Evolutionary conservation across 345 rosid species (phyloP), one percentile per base, ranked within the genome.

Genomic region (Carallia brachiata): DNA sequence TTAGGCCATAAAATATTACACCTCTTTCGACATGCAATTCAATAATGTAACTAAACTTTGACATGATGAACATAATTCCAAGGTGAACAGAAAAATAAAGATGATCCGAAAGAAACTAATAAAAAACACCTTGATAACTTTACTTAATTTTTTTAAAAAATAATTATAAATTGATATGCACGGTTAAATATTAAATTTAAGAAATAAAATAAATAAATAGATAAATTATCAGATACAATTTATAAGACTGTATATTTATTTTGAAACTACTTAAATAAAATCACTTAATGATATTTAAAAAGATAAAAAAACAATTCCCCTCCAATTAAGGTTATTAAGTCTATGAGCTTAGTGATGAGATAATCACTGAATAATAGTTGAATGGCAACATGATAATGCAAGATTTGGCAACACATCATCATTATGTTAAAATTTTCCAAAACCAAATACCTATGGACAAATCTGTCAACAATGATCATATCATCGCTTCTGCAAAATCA

Each of bases 401-500:
- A 58, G 36, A 50, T 56, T 75, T 19, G n/a, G 55, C 13, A 67
- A 54, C 40, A 64, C 80, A 34, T 28, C 75, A 64, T 64, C 75
- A 57, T 47, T 40, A 34, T 53, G 56, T 75, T 76, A 63, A 23
- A 23, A 32, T 66, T 55, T 67, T 47, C 23, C 47, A 53, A 69
- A 58, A 44, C 50, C 71, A 71, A 69, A 61, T 64, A 64, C 10
- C 55, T 67, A 36, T 54, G 58, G 75, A 68, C 62, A 74, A 65
- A 47, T 65, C 61, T 40, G 66, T 5, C 75, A 61, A 3, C 56
- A 75, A 69, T 66, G 68, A 72, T 70, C 66, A 48, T 59, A 39
- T 70, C 50, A 72, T 70, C 75, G 61, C 63, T 75, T 17, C 39
- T 66, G 61, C 54, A 76, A 75, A 68, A 80, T 60, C 61, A 67